phyloP scores from a whole-genome alignment of 768 basidiomycete species.

The Pholiota microspora region DNA sequence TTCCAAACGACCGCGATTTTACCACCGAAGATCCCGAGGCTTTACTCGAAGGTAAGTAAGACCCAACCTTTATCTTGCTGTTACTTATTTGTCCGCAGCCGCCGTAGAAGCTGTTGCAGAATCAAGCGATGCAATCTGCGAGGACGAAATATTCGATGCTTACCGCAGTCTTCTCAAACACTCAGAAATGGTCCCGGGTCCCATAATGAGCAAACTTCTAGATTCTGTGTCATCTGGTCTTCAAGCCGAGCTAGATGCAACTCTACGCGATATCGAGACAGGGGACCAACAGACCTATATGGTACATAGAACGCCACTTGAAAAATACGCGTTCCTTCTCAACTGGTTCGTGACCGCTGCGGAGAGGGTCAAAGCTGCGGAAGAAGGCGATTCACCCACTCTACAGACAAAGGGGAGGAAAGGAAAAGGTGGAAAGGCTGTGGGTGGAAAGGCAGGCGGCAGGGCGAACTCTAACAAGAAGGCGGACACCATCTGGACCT shows the following conservation, averaged over 20 bases:
- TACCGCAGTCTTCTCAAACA: slow-evolving; percentile 82
- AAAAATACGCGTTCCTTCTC: slow-evolving; percentile 91
- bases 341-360: slow-evolving; percentile 85
- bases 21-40: slow-evolving; percentile 49
- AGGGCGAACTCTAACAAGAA: slow-evolving; percentile 42
- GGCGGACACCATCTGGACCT: slow-evolving; percentile 57
- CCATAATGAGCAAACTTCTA: slow-evolving; percentile 79
- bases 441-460: slow-evolving; percentile 26
- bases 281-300: slow-evolving; percentile 62
- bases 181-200: slow-evolving; percentile 56
- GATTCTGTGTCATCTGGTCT: slow-evolving; percentile 84
- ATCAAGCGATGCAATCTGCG: slow-evolving; percentile 67
- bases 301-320: slow-evolving; percentile 72
- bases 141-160: slow-evolving; percentile 73
- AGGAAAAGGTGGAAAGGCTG: slow-evolving; percentile 60
- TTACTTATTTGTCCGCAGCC: slow-evolving; percentile 34
- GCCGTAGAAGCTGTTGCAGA: slow-evolving; percentile 83
- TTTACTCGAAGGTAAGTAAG: slow-evolving; percentile 56
- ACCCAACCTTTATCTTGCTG: not conserved
- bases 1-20: slow-evolving; percentile 67
- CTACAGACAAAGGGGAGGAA: slow-evolving; percentile 49
- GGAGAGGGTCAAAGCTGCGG: slow-evolving; percentile 68
- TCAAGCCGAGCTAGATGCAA: slow-evolving; percentile 68
- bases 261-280: slow-evolving; percentile 64
- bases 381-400: slow-evolving; percentile 40